phyloP scores from a whole-genome alignment of 345 rosid species.

The Eucalyptus leucophloia region DNA sequence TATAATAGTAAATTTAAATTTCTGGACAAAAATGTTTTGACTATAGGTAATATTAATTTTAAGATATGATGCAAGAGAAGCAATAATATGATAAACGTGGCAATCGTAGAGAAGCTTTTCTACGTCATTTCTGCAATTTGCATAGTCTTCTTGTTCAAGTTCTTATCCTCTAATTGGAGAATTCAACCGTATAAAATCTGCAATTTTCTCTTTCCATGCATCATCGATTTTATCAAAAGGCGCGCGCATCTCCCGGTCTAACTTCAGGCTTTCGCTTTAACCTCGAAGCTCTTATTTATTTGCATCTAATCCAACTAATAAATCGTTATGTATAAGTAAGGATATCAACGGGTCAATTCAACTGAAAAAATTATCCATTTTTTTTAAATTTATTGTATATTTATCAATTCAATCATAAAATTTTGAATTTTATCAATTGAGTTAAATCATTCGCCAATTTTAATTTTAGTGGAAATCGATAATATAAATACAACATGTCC shows the following conservation, averaged over 20 bases:
- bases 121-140: neutral
- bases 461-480: fast-evolving
- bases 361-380: no score
- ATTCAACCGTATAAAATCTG: neutral
- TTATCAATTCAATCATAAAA: fast-evolving
- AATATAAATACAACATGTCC: fast-evolving
- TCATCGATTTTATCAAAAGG: neutral
- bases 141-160: neutral
- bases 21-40: neutral
- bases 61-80: neutral
- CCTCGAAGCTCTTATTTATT: neutral
- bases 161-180: neutral
- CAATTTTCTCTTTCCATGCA: neutral
- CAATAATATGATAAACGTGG: neutral
- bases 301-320: neutral
- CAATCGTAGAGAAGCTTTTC: neutral
- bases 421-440: fast-evolving
- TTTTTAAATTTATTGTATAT: fast-evolving
- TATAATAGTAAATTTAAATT: neutral
- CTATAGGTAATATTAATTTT: neutral
- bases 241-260: neutral
- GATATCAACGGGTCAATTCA: neutral
- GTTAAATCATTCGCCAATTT: fast-evolving
- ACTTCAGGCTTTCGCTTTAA: neutral
- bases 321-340: neutral